phyloP scores from a whole-genome alignment of 257 asterid species.

The Nicotiana attenuata region DNA sequence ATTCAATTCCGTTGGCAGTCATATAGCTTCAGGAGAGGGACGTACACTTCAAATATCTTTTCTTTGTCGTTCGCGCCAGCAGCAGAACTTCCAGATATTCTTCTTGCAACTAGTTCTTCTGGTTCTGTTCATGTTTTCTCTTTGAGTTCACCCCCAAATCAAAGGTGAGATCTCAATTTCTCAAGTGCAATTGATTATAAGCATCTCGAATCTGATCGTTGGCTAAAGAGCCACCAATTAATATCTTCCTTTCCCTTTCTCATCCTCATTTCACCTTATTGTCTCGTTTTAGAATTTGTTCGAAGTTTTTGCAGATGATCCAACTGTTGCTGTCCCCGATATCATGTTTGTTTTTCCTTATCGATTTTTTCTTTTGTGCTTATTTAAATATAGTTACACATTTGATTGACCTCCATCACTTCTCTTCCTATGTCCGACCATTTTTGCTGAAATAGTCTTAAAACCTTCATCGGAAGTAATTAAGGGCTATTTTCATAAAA shows the following conservation, averaged over 20 bases:
- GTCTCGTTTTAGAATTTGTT: not conserved
- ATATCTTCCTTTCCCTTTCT: constrained; percentile 8
- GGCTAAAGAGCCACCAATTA: not conserved
- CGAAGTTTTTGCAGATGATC: not conserved
- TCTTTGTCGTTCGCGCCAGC: constrained; percentile 87
- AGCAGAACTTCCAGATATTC: constrained; percentile 71
- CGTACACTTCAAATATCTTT: constrained; percentile 72
- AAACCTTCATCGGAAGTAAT: too few relatives aligned
- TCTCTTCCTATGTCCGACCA: not conserved
- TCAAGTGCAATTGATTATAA: not conserved
- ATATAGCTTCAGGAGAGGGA: constrained; percentile 95
- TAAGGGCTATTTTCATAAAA: too few relatives aligned
- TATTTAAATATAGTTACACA: not conserved
- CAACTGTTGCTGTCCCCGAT: not conserved
- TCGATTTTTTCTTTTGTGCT: not conserved
- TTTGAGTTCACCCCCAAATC: constrained; percentile 52
- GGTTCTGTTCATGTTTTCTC: constrained; percentile 81
- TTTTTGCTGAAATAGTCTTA: too few relatives aligned
- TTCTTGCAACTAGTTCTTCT: constrained; percentile 89
- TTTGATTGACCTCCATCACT: not conserved
- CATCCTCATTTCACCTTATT: constrained; percentile 16
- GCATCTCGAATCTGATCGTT: not conserved
- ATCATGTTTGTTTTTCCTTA: not conserved
- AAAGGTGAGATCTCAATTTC: constrained; percentile 47
- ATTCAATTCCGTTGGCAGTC: constrained; percentile 46